Conservation (phyloP, 768 basidiomycete species). For the Lactarius akahatsu region DNA sequence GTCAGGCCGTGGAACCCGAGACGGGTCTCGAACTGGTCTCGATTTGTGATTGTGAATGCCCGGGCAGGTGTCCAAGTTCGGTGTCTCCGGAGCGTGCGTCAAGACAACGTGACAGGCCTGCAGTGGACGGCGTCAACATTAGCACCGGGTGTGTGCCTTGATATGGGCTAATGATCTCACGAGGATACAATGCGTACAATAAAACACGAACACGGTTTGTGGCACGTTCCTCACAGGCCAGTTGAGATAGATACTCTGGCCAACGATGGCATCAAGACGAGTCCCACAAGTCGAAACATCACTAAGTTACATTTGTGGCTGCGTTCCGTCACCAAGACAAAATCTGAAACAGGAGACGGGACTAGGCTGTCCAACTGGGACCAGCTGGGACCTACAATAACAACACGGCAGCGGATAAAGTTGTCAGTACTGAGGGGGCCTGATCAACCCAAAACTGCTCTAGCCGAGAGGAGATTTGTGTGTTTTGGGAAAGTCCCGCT, state of each 20-base stretch:
- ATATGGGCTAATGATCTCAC: background rate
- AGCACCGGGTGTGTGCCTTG: background rate
- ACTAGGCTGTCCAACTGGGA: background rate
- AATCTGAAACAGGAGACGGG: background rate
- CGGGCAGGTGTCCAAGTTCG: background rate
- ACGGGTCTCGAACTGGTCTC: background rate
- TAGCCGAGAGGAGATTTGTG: background rate
- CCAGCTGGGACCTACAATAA: conserved; percentile 5
- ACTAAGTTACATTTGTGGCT: background rate
- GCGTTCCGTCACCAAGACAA: background rate
- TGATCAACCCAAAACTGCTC: background rate
- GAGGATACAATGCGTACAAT: background rate
- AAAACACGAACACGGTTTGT: background rate
- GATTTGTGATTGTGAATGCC: background rate
- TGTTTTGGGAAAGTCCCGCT: background rate
- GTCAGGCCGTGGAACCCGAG: too few relatives aligned
- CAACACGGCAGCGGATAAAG: background rate
- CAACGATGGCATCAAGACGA: background rate
- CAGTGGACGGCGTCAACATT: background rate
- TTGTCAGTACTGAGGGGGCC: background rate
- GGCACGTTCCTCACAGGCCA: background rate
- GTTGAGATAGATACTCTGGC: background rate
- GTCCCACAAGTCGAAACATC: background rate
- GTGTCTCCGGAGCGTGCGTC: too few relatives aligned
- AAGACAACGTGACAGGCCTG: background rate